These are phyloP conservation scores for Fagopyrum esculentum DNA, from an alignment of 148 eudicot species.

Conservation along the genomic window DNA sequence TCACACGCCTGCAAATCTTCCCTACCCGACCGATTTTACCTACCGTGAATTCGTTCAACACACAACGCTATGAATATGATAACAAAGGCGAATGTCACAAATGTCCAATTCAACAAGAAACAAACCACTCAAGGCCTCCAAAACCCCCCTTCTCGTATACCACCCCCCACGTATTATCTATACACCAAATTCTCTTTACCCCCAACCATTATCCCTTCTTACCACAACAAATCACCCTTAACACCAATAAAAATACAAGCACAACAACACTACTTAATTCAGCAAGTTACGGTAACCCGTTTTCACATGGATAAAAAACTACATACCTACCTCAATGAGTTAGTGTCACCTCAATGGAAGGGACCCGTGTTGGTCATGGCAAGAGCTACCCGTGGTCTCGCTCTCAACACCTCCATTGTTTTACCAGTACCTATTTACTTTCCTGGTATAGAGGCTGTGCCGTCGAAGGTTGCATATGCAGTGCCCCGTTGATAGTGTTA, in stretches of 20 bases:
- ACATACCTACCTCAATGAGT: neutral
- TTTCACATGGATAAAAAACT: neutral
- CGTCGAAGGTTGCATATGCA: neutral
- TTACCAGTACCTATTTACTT: neutral
- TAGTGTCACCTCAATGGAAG: neutral
- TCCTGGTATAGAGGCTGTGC: slow-evolving; percentile 5
- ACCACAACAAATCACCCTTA: slow-evolving; percentile 1
- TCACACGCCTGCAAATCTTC: neutral
- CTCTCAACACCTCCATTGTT: slow-evolving; percentile 9
- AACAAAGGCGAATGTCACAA: neutral
- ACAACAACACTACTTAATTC: neutral
- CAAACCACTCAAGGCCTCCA: neutral
- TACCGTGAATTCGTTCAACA: neutral
- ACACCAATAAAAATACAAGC: neutral
- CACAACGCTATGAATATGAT: neutral
- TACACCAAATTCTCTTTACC: slow-evolving; percentile 9
- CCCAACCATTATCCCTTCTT: neutral
- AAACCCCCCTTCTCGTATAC: slow-evolving; percentile 2
- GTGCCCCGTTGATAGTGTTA: neutral
- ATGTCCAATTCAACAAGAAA: neutral
- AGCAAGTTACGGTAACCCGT: neutral
- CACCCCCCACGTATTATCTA: slow-evolving; percentile 10
- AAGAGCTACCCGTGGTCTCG: neutral
- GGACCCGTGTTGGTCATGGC: slow-evolving; percentile 1
- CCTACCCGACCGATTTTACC: neutral